phyloP scores from a whole-genome alignment of 306 rosid species.

The Medicago ruthenica region DNA sequence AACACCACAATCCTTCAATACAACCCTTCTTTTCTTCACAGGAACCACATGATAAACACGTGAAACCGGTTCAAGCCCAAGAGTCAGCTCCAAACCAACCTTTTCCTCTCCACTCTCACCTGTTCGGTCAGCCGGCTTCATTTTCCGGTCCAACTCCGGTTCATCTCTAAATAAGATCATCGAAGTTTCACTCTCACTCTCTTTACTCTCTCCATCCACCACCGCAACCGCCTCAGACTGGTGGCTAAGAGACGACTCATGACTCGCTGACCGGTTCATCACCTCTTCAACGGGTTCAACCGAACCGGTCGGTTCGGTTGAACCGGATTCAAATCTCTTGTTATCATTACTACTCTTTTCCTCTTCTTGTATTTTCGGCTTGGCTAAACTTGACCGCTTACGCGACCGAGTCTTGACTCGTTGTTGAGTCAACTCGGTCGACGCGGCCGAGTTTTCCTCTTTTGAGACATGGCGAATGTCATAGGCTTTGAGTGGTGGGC shows the following conservation, averaged over 20 bases:
- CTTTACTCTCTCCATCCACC: slow-evolving; percentile 61
- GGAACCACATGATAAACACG: slow-evolving; percentile 70
- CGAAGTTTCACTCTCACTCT: slow-evolving; percentile 73
- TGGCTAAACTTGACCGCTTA: slow-evolving; percentile 50
- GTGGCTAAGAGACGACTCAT: slow-evolving; percentile 90
- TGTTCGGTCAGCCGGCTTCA: slow-evolving; percentile 26
- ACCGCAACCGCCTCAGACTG: slow-evolving; percentile 73
- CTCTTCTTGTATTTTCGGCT: slow-evolving; percentile 44
- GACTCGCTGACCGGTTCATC: slow-evolving; percentile 71
- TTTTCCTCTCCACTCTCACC: slow-evolving; percentile 37
- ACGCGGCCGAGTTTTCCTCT: slow-evolving; percentile 82
- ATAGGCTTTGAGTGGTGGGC: slow-evolving; percentile 87
- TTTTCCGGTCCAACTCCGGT: slow-evolving; percentile 45
- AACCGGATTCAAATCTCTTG: slow-evolving; percentile 5
- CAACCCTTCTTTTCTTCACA: slow-evolving; percentile 75
- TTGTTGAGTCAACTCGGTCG: slow-evolving; percentile 39
- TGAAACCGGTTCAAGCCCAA: slow-evolving; percentile 69
- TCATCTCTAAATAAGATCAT: slow-evolving; percentile 56
- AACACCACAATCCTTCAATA: slow-evolving; percentile 32
- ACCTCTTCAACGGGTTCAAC: slow-evolving; percentile 40
- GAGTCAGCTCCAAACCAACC: slow-evolving; percentile 73
- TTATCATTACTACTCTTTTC: background rate
- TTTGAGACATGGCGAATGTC: slow-evolving; percentile 93
- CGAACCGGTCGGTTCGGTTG: slow-evolving; percentile 18
- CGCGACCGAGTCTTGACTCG: slow-evolving; percentile 72